phyloP scores from a whole-genome alignment of 2,329 filamentous ascomycete genomes.

The Atkinsonella hypoxylon region DNA sequence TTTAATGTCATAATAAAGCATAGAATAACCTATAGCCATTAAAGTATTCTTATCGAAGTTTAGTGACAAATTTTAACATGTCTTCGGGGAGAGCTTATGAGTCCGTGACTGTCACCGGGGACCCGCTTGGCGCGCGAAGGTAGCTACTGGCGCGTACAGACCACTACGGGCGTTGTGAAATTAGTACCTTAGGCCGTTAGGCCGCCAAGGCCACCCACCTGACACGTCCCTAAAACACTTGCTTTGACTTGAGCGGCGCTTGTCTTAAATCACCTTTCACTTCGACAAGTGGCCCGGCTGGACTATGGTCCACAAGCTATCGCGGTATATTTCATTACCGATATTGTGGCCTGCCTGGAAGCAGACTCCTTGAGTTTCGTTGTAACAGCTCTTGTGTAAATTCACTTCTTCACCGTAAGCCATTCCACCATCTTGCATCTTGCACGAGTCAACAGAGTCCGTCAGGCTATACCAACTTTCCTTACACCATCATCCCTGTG shows the following conservation, averaged over 20 bases:
- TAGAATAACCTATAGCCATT: too few species aligned
- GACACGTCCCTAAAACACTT: not conserved
- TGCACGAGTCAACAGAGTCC: not conserved
- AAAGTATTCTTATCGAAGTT: too few species aligned
- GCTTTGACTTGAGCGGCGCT: not conserved
- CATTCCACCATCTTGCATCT: not conserved
- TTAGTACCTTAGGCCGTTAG: constrained; percentile 1
- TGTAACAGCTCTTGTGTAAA: constrained; percentile 8
- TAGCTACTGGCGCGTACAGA: too few species aligned
- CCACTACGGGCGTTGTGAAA: not conserved
- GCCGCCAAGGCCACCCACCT: not conserved
- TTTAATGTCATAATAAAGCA: too few species aligned
- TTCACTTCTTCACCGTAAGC: constrained; percentile 15
- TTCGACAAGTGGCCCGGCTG: constrained; percentile 1
- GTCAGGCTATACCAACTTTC: not conserved
- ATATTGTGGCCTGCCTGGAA: constrained; percentile 24
- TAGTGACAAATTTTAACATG: too few species aligned
- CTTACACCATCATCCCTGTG: not conserved
- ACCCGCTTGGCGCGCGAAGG: not conserved
- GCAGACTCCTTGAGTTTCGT: constrained; percentile 23
- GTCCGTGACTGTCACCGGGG: too few species aligned
- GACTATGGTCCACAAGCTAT: constrained; percentile 1
- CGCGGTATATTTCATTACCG: not conserved
- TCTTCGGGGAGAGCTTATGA: too few species aligned
- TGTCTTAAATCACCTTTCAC: not conserved